These are phyloP conservation scores for Asterophora lycoperdoides DNA, from an alignment of 768 basidiomycete species.

Conservation along the genomic window DNA sequence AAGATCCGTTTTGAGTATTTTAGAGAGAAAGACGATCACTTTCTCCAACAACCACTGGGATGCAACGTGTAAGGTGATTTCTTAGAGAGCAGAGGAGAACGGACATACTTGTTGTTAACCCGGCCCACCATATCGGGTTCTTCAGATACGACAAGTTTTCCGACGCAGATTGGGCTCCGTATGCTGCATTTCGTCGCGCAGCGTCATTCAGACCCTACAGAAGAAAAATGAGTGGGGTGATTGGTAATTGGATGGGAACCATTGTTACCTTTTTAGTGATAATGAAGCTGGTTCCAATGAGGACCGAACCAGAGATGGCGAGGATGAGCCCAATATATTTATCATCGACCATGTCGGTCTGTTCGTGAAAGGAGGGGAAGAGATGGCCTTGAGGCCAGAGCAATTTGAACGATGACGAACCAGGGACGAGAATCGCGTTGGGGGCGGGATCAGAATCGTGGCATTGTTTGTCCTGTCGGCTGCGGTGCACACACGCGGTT, in stretches of 20 bases:
- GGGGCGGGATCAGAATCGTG: constrained; percentile 12
- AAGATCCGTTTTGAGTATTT: background rate
- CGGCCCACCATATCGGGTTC: constrained; percentile 97
- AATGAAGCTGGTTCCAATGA: constrained; percentile 95
- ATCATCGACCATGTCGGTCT: constrained; percentile 71
- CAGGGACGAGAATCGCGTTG: constrained; percentile 2
- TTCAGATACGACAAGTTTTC: constrained; percentile 83
- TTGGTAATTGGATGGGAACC: background rate
- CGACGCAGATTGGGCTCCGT: constrained; percentile 57
- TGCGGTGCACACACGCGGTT: background rate
- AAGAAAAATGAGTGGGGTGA: constrained; percentile 3
- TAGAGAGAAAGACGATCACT: constrained; percentile 37
- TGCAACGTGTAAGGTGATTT: background rate
- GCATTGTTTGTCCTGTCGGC: constrained; percentile 14
- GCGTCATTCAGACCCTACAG: constrained; percentile 89
- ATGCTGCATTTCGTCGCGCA: constrained; percentile 44
- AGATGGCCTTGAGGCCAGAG: constrained; percentile 16
- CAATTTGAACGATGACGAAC: constrained; percentile 5
- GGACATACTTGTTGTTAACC: constrained; percentile 83
- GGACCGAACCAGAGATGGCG: constrained; percentile 77
- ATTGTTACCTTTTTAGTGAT: constrained; percentile 91
- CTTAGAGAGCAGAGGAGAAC: constrained; percentile 5
- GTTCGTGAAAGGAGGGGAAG: constrained; percentile 6
- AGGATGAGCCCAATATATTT: constrained; percentile 93
- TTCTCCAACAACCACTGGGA: constrained; percentile 88